Percentiles rank a stretch among this genome's conserved stretches.
Evolutionary conservation across 2,329 filamentous ascomycete genomes (phyloP).

Genomic region (Phaeosphaeriaceae sp.): DNA sequence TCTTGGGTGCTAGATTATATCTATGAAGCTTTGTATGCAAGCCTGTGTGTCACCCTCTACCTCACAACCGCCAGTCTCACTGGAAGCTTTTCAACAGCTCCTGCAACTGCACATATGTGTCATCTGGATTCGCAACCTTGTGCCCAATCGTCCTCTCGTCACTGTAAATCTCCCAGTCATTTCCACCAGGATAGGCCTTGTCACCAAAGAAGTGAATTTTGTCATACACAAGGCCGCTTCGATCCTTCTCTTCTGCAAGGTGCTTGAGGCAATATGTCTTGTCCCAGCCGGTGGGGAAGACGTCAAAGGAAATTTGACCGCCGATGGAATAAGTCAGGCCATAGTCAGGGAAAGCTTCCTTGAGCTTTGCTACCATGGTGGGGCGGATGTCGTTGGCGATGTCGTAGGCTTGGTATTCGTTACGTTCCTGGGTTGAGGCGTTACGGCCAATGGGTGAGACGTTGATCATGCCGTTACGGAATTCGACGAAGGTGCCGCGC

Average conservation of each 20-base stretch:
- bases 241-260: conserved; percentile 75
- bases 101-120: conserved; percentile 80
- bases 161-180: conserved; percentile 92
- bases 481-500: conserved; percentile 85
- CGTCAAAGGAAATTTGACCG: conserved; percentile 97
- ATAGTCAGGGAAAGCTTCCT: conserved; percentile 80
- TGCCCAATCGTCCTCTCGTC: conserved; percentile 86
- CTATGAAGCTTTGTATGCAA: background rate
- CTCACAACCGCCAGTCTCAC: conserved; percentile 4
- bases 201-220: conserved; percentile 98
- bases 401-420: conserved; percentile 84
- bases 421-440: conserved; percentile 77
- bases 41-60: background rate
- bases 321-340: conserved; percentile 95
- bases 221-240: conserved; percentile 76
- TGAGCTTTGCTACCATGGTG: conserved; percentile 76
- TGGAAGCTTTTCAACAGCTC: conserved; percentile 67
- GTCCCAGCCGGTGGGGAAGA: conserved; percentile 97
- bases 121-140: conserved; percentile 78
- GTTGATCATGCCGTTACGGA: conserved; percentile 92
- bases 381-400: conserved; percentile 75
- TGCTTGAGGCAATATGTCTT: conserved; percentile 96
- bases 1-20: too few relatives aligned
- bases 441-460: conserved; percentile 85
- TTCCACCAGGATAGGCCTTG: conserved; percentile 89